Percentiles rank a stretch among this genome's conserved stretches.
Evolutionary conservation across 345 rosid genomes (phyloP).

Genomic region (Fremontodendron californicum): DNA sequence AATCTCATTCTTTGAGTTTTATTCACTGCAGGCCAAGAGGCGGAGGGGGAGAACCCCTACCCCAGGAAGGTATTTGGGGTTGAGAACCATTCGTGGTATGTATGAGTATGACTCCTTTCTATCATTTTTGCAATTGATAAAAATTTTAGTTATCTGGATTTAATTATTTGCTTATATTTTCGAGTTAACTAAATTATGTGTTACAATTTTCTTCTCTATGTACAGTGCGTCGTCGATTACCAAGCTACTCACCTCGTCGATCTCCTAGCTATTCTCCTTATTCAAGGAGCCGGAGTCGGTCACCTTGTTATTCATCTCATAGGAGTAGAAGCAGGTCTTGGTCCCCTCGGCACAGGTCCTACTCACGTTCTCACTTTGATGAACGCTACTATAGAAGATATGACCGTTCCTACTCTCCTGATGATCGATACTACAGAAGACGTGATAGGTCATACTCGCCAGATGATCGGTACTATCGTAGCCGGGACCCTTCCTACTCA

Average conservation of each 20-base stretch:
- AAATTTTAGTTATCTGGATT: not conserved
- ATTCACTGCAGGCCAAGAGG: slow-evolving; percentile 63
- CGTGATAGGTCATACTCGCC: slow-evolving; percentile 28
- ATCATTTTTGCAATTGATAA: not conserved
- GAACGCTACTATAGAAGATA: slow-evolving; percentile 25
- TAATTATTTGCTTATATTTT: not conserved
- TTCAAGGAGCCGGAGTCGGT: slow-evolving; percentile 27
- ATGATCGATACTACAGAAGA: slow-evolving; percentile 21
- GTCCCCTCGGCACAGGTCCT: slow-evolving; percentile 42
- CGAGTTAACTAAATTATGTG: not conserved
- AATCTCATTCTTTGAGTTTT: slow-evolving; percentile 7
- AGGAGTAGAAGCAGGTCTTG: slow-evolving; percentile 54
- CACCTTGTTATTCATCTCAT: slow-evolving; percentile 48
- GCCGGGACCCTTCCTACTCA: slow-evolving; percentile 9
- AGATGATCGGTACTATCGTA: not conserved
- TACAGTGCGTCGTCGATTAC: slow-evolving; percentile 40
- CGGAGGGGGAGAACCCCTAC: slow-evolving; percentile 90
- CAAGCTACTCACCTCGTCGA: slow-evolving; percentile 43
- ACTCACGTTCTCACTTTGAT: slow-evolving; percentile 39
- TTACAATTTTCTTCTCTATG: not conserved
- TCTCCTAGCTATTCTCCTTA: slow-evolving; percentile 51
- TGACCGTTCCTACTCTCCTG: slow-evolving; percentile 42
- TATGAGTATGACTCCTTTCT: not conserved
- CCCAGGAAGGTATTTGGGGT: slow-evolving; percentile 87
- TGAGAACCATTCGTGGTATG: slow-evolving; percentile 64